Evolutionary conservation across 129 eudicot species (phyloP), one percentile per base, ranked within the genome.

Genomic region (Arctium minus): DNA sequence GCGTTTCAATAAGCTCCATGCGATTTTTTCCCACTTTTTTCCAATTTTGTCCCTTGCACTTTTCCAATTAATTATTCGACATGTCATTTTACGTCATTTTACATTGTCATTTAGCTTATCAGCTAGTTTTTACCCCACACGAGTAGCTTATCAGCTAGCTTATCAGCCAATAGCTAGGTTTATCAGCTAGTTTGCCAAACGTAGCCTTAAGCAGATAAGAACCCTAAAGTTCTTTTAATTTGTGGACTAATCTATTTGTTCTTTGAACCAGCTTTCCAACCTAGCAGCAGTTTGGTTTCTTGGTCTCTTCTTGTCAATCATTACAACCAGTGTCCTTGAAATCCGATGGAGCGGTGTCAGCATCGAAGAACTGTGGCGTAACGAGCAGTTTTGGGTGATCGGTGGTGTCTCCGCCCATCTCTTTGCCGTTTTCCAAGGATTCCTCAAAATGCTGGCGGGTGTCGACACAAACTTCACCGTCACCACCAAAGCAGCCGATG

Each of bases 371-470:
- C 87, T 87, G 44, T 96, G 99, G 99, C 91, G 99, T 69, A 96
- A 96, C 80, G 99, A 96, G 94, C 99, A 96, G 80, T 96, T 96
- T 69, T 96, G 99, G 99, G 99, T 96, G 18, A 96, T 96, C 4
- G 99, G 99, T 70, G 99, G 99, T 67, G 99, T 96, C 50, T 96
- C 99, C 0, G 99, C 99, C 70, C 99, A 96, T 84, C 91, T 96
- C 38, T 96, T 96, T 48, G 99, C 99, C 12, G 99, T 96, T 17
- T 96, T 96, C 86, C 99, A 96, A 86, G 99, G 99, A 38, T 88
- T 96, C 74, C 92, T 96, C 3, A 96, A 96, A 79, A 91, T 91
- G 97, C 80, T 96, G 8, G 99, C 97, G 1, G 99, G 99, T 0
- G 85, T 96, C 0, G 99, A 96, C 77, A 96, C 99, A 1, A 96